Evolutionary conservation across 2,329 filamentous ascomycete genomes (phyloP).

Genomic region (Zasmidium angulare): DNA sequence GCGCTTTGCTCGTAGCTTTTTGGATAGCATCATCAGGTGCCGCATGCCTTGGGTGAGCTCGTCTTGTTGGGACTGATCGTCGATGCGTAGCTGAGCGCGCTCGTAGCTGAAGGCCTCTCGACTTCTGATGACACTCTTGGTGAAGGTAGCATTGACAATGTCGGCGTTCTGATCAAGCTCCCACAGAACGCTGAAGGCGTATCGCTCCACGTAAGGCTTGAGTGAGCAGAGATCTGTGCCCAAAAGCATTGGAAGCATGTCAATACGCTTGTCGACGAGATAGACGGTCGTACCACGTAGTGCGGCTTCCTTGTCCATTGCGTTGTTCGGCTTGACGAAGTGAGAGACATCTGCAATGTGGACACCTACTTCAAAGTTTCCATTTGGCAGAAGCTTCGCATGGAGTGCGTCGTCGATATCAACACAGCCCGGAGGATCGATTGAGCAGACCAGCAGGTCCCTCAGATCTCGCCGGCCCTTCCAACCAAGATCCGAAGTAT

Average conservation of each 20-base stretch:
- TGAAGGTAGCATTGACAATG: conserved; percentile 82
- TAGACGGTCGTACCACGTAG: conserved; percentile 95
- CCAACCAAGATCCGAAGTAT: conserved; percentile 81
- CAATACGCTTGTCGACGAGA: conserved; percentile 96
- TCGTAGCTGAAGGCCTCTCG: conserved; percentile 98
- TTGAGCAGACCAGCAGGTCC: conserved; percentile 88
- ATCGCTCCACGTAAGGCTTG: conserved; percentile 92
- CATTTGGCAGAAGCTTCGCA: conserved; percentile 78
- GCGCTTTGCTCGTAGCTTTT: conserved; percentile 89
- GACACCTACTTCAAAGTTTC: conserved; percentile 93
- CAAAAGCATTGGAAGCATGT: conserved; percentile 96
- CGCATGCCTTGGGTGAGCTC: conserved; percentile 89
- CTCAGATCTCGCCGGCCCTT: conserved; percentile 79
- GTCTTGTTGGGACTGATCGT: conserved; percentile 82
- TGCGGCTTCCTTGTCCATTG: conserved; percentile 95
- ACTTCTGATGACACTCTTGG: conserved; percentile 96
- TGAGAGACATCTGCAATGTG: conserved; percentile 99
- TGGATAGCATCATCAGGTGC: conserved; percentile 80
- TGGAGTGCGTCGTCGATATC: conserved; percentile 98
- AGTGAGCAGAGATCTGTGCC: conserved; percentile 95
- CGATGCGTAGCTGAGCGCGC: conserved; percentile 89
- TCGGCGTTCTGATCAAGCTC: conserved; percentile 84
- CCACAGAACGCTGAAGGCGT: conserved; percentile 60
- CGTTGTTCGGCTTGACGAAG: conserved; percentile 94
- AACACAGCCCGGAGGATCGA: conserved; percentile 92